Conservation (phyloP, 495 filamentous ascomycete genomes). For the Entonaema liquescens region DNA sequence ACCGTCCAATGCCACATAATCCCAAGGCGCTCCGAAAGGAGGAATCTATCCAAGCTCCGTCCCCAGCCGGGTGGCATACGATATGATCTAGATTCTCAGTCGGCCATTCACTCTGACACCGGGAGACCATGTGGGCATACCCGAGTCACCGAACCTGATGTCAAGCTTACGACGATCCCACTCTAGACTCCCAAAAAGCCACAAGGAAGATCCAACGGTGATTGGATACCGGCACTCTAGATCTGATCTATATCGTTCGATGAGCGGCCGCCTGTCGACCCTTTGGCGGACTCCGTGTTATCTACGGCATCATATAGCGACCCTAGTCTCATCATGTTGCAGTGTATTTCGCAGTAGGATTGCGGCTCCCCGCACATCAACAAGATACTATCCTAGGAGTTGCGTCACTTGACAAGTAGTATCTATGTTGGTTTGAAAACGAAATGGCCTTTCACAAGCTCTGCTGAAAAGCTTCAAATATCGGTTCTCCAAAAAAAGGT, state of each 20-base stretch:
- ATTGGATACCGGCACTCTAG: constrained; percentile 14
- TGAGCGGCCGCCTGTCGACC: background rate
- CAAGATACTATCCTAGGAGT: constrained; percentile 4
- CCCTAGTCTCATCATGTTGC: background rate
- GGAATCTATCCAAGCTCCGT: constrained; percentile 24
- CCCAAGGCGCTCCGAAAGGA: constrained; percentile 11
- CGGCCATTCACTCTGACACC: constrained; percentile 4
- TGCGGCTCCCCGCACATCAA: constrained; percentile 19
- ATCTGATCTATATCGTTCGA: constrained; percentile 17
- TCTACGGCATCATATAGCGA: background rate
- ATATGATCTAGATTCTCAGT: constrained; percentile 2
- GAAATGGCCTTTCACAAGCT: constrained; percentile 10
- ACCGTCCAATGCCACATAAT: constrained; percentile 3
- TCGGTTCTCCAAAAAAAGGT: constrained; percentile 13
- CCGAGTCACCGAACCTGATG: background rate
- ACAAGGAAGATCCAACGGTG: background rate
- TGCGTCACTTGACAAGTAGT: constrained; percentile 22
- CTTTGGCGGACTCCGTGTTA: constrained; percentile 11
- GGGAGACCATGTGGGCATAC: constrained; percentile 19
- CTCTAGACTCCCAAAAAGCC: constrained; percentile 2
- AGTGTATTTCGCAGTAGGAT: constrained; percentile 9
- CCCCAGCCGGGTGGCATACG: constrained; percentile 4
- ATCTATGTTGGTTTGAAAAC: constrained; percentile 8
- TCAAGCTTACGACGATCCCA: constrained; percentile 12
- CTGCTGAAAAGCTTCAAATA: background rate